Conservation (phyloP, 2,329 filamentous ascomycete genomes). For the Sclerotinia minor region DNA sequence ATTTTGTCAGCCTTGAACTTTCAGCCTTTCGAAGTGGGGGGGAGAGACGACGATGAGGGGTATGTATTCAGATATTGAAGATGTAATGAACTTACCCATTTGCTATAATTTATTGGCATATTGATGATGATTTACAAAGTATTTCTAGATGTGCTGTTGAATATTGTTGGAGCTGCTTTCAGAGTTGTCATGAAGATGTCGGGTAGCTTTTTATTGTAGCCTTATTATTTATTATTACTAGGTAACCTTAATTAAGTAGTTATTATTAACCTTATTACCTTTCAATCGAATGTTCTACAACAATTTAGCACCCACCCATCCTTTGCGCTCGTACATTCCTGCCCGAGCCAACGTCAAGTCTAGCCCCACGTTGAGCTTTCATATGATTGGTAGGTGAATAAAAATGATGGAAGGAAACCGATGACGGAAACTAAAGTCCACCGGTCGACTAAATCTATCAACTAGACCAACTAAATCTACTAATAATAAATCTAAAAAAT, state of each 20-base stretch:
- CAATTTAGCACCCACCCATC: neutral
- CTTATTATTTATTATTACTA: too few species aligned
- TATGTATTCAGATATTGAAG: neutral
- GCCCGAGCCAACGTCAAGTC: constrained; percentile 3
- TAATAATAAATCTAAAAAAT: too few species aligned
- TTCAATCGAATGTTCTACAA: constrained; percentile 37
- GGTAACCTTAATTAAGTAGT: too few species aligned
- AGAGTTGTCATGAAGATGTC: neutral
- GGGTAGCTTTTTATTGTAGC: constrained; percentile 1
- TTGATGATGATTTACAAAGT: constrained; percentile 17
- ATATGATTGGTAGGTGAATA: constrained; percentile 5
- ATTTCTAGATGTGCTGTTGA: neutral
- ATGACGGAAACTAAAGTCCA: constrained; percentile 23
- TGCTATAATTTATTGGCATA: constrained; percentile 65
- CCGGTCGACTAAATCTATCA: neutral
- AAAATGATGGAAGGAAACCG: constrained; percentile 1
- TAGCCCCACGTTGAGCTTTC: constrained; percentile 14
- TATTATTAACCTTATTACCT: neutral
- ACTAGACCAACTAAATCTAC: too few species aligned
- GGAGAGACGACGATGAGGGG: constrained; percentile 15
- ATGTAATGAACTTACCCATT: constrained; percentile 48
- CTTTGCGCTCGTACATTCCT: constrained; percentile 11
- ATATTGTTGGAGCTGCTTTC: neutral
- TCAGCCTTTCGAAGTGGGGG: constrained; percentile 35
- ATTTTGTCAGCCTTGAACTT: constrained; percentile 39